phyloP scores from a whole-genome alignment of 129 eudicot species.

The Escallonia rubra region DNA sequence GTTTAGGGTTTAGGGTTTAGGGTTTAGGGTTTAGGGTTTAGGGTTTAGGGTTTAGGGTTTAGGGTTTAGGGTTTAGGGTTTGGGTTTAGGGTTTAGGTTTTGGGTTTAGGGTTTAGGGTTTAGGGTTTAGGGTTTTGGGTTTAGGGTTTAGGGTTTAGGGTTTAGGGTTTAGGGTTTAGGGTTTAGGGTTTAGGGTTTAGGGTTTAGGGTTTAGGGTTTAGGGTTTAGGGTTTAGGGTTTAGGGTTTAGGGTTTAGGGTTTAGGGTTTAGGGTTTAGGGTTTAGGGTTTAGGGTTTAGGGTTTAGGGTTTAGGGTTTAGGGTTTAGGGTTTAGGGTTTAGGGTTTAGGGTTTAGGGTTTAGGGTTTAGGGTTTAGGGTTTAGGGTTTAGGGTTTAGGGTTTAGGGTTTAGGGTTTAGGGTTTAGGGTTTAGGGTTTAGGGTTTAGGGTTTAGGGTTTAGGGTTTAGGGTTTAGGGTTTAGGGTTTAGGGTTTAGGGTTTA shows the following conservation, averaged over 20 bases:
- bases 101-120: conserved; percentile 7
- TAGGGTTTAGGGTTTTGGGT: conserved; percentile 26
- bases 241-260: conserved; percentile 30
- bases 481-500: conserved; percentile 14
- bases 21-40: too few relatives aligned
- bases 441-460: conserved; percentile 26
- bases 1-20: conserved; percentile 19
- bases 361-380: conserved; percentile 19
- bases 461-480: conserved; percentile 19
- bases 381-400: conserved; percentile 17
- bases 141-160: conserved; percentile 26
- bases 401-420: conserved; percentile 18
- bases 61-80: too few relatives aligned
- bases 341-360: conserved; percentile 11
- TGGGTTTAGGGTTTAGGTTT: conserved; percentile 29
- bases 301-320: conserved; percentile 26
- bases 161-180: conserved; percentile 25
- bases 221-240: conserved; percentile 27
- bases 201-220: conserved; percentile 41
- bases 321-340: conserved; percentile 22
- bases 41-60: too few relatives aligned
- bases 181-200: conserved; percentile 25
- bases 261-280: conserved; percentile 31
- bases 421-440: conserved; percentile 31
- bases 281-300: conserved; percentile 24